Base-by-base conservation (phyloP, 73 alveolate species). In the Stentor roeselii region DNA sequence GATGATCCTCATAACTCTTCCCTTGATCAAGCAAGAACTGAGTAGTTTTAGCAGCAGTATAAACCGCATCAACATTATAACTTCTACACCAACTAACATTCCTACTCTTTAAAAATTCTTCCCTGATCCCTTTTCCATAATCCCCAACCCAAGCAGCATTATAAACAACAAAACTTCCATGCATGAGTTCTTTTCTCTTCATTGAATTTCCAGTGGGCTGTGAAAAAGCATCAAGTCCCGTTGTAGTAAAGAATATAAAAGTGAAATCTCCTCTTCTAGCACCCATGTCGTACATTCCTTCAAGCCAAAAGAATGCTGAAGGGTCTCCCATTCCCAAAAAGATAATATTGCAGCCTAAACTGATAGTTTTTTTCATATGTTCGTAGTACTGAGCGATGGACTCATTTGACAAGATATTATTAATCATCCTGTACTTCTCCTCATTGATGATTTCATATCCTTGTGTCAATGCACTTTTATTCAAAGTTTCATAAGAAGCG, bases 71-170 rank as follows among this genome's bases (percentile, higher is more conserved):
- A 50, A 50, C 67, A 50, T 11, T 11, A 50, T 11, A 50, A 21
- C 67, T 50, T 50, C 67, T 6, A 50, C 30, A 6, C 67, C 67
- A 50, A 11, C 30, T 50, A 11, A 11, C 21, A 11, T 50, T 6
- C 6, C 67, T 50, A 50, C 21, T 1, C 34, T 1, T 34, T 67
- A 67, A 11, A 67, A 0, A 67, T 21, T 2, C 80, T 67, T 2
- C 34, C 34, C 34, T 67, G 1, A 67, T 0, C 1, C 1, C 14
- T 67, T 67, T 2, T 67, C 80, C 80, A 2, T 1, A 67, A 1
- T 67, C 80, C 14, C 80, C 80, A 1, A 67, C 42, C 37, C 80
- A 67, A 1, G n/a, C 80, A 2, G 80, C 80, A 21, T 67, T 21
- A 0, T 0, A 1, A 0, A 67, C 2, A 2, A 67, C 0, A 67